Conservation (phyloP, 805 yeast genomes). For the Dipodascus albidus region DNA sequence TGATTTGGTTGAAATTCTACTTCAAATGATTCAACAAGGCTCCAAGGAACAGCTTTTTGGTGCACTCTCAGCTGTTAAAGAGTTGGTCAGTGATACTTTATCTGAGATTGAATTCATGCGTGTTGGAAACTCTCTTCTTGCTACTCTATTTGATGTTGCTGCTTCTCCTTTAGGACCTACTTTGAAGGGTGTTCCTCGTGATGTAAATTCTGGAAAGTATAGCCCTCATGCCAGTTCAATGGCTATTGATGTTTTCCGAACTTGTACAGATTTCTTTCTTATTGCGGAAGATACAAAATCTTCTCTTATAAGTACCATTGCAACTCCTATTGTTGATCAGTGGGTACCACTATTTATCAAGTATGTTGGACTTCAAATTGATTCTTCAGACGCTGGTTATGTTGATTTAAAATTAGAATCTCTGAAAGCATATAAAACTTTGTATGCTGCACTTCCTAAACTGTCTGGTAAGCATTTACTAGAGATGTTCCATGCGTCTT, state of each 20-base stretch:
- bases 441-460: neutral
- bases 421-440: neutral
- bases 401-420: neutral
- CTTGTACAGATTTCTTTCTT: conserved; percentile 21
- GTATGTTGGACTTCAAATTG: neutral
- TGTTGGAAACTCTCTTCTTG: conserved; percentile 32
- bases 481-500: neutral
- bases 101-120: conserved; percentile 81
- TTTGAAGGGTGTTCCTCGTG: conserved; percentile 17
- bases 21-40: conserved; percentile 16
- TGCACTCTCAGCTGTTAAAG: conserved; percentile 32
- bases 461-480: neutral
- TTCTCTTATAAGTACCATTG: conserved; percentile 2
- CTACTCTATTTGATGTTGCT: conserved; percentile 14
- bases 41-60: conserved; percentile 24
- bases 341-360: neutral
- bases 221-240: conserved; percentile 10
- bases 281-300: conserved; percentile 13
- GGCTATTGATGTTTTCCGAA: conserved; percentile 25
- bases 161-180: conserved; percentile 19
- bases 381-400: neutral
- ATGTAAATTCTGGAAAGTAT: neutral
- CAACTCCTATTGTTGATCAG: neutral
- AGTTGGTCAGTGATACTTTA: conserved; percentile 75
- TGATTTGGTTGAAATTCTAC: conserved; percentile 35